Evolutionary conservation across 2,329 filamentous ascomycete species (phyloP), one percentile per base, ranked within the genome.

Genomic region (Aspergillus melleus): DNA sequence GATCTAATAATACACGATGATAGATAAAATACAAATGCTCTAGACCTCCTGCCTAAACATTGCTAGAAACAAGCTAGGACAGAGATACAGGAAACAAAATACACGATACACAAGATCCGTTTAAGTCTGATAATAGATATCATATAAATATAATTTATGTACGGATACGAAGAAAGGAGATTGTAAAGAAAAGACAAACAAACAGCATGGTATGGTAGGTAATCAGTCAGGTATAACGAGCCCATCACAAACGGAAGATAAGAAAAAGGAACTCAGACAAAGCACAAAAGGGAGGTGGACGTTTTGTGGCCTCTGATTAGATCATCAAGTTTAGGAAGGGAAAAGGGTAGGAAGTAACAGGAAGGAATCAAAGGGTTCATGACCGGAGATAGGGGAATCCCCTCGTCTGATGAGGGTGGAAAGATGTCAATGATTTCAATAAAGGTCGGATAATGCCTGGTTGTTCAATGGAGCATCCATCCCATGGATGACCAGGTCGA

Each of bases 111-210:
- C 44, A 11, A 54, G 55, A 55, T 50, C 53, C 16, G 36, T 16
- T 16, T 57, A 58, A 30, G 53, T 47, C 44, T 47, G 44, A 47
- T 46, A 24, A 47, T 47, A 42, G 36, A 42, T n/a, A 57, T 54
- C 46, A 61, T 55, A 54, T 54, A 54, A 57, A 53, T 52, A 56
- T 47, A 47, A 24, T 24, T 47, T 47, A 47, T 47, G 22, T 47
- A 47, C 44, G 19, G 52, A 59, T 36, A 59, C 42, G 50, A 52
- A 60, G 30, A 49, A 54, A 46, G 32, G 19, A 12, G 49, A 36
- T 10, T 22, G 49, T 9, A 12, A 54, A 36, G 26, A 29, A 22
- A 55, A 20, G 39, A 42, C 19, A 10, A 55, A 32, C 59, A 57
- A 54, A 44, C 56, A 49, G 20, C 22, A 47, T 47, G 44, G 44